A percentile compares a stretch with the other conserved stretches of the same genome.
phyloP scores from a whole-genome alignment of 257 asterid species.

The Solanum clarkiae region DNA sequence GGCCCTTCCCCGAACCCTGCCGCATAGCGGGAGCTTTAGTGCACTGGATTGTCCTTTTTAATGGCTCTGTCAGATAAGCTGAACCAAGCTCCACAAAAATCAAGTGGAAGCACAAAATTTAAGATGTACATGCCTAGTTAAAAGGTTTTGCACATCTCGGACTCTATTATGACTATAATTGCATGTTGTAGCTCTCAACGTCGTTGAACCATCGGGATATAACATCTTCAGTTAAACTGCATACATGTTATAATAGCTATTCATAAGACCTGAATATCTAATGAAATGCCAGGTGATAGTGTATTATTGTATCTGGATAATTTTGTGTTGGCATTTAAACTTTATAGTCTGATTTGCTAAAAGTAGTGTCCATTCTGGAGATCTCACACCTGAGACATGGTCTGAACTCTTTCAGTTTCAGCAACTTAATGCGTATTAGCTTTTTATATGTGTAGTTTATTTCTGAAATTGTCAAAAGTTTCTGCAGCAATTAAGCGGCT shows the following conservation, averaged over 20 bases:
- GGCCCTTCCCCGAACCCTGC: no score
- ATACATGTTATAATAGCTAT: not conserved
- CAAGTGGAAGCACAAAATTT: not conserved
- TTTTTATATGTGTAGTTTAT: not conserved
- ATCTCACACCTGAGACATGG: not conserved
- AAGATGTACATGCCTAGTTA: not conserved
- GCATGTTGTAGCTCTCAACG: not conserved
- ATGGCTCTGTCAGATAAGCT: not conserved
- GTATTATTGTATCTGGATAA: not conserved
- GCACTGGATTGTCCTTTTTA: no score
- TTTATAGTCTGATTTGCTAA: not conserved
- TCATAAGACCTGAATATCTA: not conserved
- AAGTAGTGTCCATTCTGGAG: not conserved
- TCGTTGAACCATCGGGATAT: not conserved
- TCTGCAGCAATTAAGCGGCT: slow-evolving; percentile 78
- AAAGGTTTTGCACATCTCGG: not conserved
- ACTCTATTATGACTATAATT: not conserved
- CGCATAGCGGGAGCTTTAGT: no score
- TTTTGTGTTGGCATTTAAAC: not conserved
- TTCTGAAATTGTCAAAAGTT: not conserved
- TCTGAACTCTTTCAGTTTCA: not conserved
- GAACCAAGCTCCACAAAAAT: not conserved
- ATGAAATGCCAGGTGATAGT: not conserved
- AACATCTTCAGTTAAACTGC: not conserved
- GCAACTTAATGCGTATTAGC: not conserved